A percentile compares a stretch with the other conserved stretches of the same genome.
phyloP scores from a whole-genome alignment of 2,329 filamentous ascomycete species.

The Xylariales sp. region DNA sequence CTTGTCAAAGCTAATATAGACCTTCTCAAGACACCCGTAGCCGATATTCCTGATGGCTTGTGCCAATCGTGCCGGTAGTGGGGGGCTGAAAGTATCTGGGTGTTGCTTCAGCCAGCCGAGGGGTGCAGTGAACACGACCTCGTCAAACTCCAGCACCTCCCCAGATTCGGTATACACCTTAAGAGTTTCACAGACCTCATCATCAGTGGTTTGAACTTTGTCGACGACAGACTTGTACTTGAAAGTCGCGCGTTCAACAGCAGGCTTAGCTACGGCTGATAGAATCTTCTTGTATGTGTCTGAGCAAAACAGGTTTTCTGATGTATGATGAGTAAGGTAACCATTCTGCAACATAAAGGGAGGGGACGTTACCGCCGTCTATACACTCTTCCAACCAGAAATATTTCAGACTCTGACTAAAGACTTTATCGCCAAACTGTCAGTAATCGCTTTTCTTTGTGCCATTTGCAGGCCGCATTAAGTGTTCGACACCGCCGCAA shows the following conservation, averaged over 20 bases:
- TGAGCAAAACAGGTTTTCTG: conserved; percentile 70
- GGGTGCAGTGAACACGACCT: conserved; percentile 75
- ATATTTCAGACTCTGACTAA: conserved; percentile 76
- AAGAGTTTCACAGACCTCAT: conserved; percentile 50
- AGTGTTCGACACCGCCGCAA: background rate
- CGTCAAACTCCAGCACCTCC: conserved; percentile 67
- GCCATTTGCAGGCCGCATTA: too few relatives aligned
- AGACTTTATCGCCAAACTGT: conserved; percentile 51
- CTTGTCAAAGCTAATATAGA: conserved; percentile 75
- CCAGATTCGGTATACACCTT: conserved; percentile 60
- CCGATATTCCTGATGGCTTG: conserved; percentile 72
- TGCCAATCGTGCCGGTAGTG: conserved; percentile 66
- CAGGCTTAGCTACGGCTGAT: conserved; percentile 68
- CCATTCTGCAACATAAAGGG: conserved; percentile 25
- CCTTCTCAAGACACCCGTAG: conserved; percentile 79
- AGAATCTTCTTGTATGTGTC: conserved; percentile 70
- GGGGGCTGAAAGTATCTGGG: conserved; percentile 67
- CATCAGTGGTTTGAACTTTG: conserved; percentile 54
- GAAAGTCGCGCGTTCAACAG: conserved; percentile 65
- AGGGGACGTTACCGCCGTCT: conserved; percentile 67
- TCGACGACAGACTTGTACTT: conserved; percentile 61
- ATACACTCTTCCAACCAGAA: conserved; percentile 84
- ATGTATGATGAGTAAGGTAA: conserved; percentile 32
- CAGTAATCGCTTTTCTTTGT: background rate
- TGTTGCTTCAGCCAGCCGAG: conserved; percentile 76